These are phyloP conservation scores for Hordeum pubiflorum DNA, from an alignment of 202 grass and related monocot species.

Conservation along the genomic window DNA sequence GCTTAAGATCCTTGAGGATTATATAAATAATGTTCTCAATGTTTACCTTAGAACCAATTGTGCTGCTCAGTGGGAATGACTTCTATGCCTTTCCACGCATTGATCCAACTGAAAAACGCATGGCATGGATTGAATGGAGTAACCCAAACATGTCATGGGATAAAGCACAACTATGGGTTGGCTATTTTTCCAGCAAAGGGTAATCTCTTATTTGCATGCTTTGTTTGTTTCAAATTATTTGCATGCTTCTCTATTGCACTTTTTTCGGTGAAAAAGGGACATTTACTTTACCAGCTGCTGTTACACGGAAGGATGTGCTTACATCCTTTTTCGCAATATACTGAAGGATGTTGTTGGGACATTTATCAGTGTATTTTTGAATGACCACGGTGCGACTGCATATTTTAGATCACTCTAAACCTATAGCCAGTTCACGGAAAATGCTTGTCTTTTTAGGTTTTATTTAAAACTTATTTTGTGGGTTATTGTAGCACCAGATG, in stretches of 20 bases:
- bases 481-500: background rate
- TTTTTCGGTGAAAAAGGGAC: background rate
- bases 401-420: background rate
- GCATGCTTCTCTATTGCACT: background rate
- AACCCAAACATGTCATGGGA: conserved; percentile 93
- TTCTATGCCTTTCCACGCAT: conserved; percentile 94
- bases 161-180: conserved; percentile 88
- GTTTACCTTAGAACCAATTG: conserved; percentile 51
- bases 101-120: conserved; percentile 63
- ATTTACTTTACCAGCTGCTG: background rate
- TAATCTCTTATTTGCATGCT: conserved; percentile 22
- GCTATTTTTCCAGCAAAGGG: conserved; percentile 79
- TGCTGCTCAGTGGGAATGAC: conserved; percentile 65
- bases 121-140: conserved; percentile 94
- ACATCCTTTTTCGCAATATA: background rate
- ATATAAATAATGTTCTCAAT: conserved; percentile 10
- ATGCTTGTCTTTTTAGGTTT: background rate
- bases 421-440: background rate
- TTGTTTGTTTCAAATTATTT: conserved; percentile 3
- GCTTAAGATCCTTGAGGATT: background rate
- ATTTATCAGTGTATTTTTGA: background rate
- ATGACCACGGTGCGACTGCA: background rate
- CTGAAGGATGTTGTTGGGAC: background rate
- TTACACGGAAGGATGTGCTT: background rate
- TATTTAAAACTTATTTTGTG: background rate